These are phyloP conservation scores for Didymella sp. DNA, from an alignment of 2,329 filamentous ascomycete genomes.

Conservation along the genomic window DNA sequence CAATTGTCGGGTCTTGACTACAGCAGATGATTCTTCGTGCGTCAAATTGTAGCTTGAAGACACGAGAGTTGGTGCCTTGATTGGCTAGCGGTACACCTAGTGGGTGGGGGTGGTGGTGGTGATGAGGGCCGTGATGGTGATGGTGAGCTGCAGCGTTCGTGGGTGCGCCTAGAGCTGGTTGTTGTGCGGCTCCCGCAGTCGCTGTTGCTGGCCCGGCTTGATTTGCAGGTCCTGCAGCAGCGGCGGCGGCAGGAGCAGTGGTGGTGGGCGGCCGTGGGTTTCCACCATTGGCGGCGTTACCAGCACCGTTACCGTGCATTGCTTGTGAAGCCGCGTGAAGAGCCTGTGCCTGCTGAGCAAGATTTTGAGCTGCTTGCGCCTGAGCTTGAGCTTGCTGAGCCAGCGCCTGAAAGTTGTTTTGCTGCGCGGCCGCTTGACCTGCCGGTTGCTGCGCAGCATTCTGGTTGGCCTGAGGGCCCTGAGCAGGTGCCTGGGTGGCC, in stretches of 20 bases:
- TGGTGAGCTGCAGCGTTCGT: constrained; percentile 30
- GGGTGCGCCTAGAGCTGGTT: constrained; percentile 23
- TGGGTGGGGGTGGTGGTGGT: constrained; percentile 40
- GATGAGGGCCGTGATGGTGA: constrained; percentile 38
- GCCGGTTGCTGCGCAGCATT: constrained; percentile 29
- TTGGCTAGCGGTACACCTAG: constrained; percentile 33
- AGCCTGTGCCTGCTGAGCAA: constrained; percentile 46
- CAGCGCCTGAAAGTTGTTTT: constrained; percentile 43
- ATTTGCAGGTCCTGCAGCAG: constrained; percentile 4
- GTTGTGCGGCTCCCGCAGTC: constrained; percentile 21
- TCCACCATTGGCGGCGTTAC: constrained; percentile 14
- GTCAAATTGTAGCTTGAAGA: constrained; percentile 98
- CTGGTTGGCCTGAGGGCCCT: constrained; percentile 22
- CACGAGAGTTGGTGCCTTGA: constrained; percentile 62
- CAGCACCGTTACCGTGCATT: constrained; percentile 28
- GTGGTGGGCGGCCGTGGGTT: constrained; percentile 14
- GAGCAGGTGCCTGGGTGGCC: constrained; percentile 29
- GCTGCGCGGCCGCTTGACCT: constrained; percentile 18
- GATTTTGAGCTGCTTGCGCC: constrained; percentile 44
- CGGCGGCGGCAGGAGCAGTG: constrained; percentile 10
- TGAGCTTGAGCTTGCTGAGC: constrained; percentile 49
- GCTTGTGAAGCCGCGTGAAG: constrained; percentile 46
- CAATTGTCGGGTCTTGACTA: constrained; percentile 87
- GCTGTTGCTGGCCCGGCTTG: constrained; percentile 15
- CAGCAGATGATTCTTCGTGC: constrained; percentile 92